Base-by-base conservation (phyloP, 768 basidiomycete genomes). In the Podaxis pistillaris region DNA sequence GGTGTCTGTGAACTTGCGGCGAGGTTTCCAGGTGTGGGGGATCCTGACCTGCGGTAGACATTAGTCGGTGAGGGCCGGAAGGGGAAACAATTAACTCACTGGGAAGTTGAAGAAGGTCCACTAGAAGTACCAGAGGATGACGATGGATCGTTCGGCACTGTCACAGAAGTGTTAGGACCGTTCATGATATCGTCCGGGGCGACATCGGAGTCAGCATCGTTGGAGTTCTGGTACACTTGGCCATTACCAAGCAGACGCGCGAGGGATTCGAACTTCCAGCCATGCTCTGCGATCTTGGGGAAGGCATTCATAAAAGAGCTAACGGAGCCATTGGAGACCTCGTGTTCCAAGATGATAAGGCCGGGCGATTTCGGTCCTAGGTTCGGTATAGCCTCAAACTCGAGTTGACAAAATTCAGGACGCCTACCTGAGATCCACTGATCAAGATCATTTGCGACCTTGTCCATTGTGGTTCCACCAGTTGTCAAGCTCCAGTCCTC, bases 321-420 rank as follows among this genome's bases (percentile, higher is more conserved):
- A 22, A 93, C 87, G 36, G 88, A 78, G 65, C 77, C 71, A 47
- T 83, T 75, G 36, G 80, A 81, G 24, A 89, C 76, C 74, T 97
- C 95, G 73, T 98, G 96, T 72, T 96, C 90, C 63, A 97, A 81
- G 59, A 93, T 79, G 64, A 93, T 79, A 24, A 96, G 82, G 37
- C 96, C 96, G 2, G 92, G 89, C 9, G 73, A 76, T 72, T 94
- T 93, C 53, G 90, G 76, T 33, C 87, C 90, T 78, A 46, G 8
- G 2, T 50, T 24, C n/a, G 19, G 15, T 8, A 4, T 28, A 28
- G 13, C 8, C 49, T 50, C 49, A 58, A 5, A 59, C 33, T 46
- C 8, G 26, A 15, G 37, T 51, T 44, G 11, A 44, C 50, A 22
- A 41, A 36, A 44, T 33, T 33, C 9, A 17, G 6, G 17, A 17